These are phyloP conservation scores for Eutrema heterophyllum DNA, from an alignment of 345 rosid species.

Conservation along the genomic window DNA sequence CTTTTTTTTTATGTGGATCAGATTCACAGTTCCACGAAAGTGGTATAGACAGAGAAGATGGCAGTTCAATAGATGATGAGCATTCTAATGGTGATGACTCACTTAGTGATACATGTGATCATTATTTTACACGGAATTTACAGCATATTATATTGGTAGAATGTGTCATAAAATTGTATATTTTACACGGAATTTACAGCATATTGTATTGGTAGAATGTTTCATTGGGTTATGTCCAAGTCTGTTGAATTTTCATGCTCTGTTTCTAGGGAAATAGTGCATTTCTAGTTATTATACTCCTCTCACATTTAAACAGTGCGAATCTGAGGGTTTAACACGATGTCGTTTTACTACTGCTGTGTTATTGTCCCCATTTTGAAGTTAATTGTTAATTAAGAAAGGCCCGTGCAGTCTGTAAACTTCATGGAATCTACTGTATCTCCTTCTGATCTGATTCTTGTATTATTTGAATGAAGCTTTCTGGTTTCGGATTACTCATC, in stretches of 20 bases:
- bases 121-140: conserved; percentile 28
- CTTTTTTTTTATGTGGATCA: too few species aligned
- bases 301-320: too few species aligned
- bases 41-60: conserved; percentile 36
- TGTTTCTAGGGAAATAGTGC: too few species aligned
- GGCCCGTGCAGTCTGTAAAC: neutral
- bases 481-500: conserved; percentile 26
- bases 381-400: neutral
- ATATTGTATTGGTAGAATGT: too few species aligned
- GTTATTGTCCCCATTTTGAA: neutral
- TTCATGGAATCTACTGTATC: neutral
- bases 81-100: conserved; percentile 66
- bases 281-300: too few species aligned
- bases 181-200: too few species aligned
- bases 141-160: too few species aligned
- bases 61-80: conserved; percentile 33
- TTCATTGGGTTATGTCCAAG: neutral
- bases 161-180: too few species aligned
- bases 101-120: conserved; percentile 53
- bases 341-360: neutral
- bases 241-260: neutral
- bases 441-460: neutral
- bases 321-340: conserved; percentile 1
- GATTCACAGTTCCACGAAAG: neutral
- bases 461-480: conserved; percentile 12